These are phyloP conservation scores for Diatrype stigma DNA, from an alignment of 2,329 filamentous ascomycete species.

Conservation along the genomic window DNA sequence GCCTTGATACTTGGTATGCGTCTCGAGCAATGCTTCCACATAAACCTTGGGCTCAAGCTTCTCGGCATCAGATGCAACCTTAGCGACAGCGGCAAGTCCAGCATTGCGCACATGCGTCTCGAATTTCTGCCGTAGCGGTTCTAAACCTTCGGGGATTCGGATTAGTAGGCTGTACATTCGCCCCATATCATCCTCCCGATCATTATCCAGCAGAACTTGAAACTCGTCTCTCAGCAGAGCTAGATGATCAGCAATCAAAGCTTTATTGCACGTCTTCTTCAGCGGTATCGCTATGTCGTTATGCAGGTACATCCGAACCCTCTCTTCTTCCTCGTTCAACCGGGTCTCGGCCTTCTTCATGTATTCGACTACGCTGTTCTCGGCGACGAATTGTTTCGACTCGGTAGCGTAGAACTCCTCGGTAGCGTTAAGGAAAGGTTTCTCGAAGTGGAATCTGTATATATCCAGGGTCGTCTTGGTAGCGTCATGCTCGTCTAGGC, in stretches of 20 bases:
- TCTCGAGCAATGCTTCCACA: slow-evolving; percentile 89
- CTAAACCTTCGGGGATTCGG: slow-evolving; percentile 84
- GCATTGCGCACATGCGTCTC: slow-evolving; percentile 91
- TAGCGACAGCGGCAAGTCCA: slow-evolving; percentile 82
- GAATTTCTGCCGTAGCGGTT: slow-evolving; percentile 81
- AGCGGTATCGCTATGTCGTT: slow-evolving; percentile 80
- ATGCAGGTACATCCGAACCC: slow-evolving; percentile 87
- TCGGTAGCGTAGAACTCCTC: slow-evolving; percentile 84
- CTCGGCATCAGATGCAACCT: slow-evolving; percentile 83
- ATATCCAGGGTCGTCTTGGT: slow-evolving; percentile 94
- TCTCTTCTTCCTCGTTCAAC: slow-evolving; percentile 88
- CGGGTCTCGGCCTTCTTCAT: slow-evolving; percentile 98
- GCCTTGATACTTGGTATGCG: slow-evolving; percentile 87
- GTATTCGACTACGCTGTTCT: slow-evolving; percentile 97
- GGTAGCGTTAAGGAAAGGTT: slow-evolving; percentile 84
- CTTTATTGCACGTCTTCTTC: slow-evolving; percentile 83
- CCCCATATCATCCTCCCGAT: slow-evolving; percentile 91
- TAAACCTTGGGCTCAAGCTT: slow-evolving; percentile 95
- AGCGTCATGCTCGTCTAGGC: slow-evolving; percentile 87
- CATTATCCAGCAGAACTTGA: slow-evolving; percentile 86
- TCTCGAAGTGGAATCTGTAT: slow-evolving; percentile 88
- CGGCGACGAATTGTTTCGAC: slow-evolving; percentile 88
- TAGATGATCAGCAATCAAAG: slow-evolving; percentile 86
- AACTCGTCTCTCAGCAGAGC: slow-evolving; percentile 89
- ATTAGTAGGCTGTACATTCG: slow-evolving; percentile 93